phyloP scores from a whole-genome alignment of 2,329 filamentous ascomycete genomes.

The Penicillium sp. region DNA sequence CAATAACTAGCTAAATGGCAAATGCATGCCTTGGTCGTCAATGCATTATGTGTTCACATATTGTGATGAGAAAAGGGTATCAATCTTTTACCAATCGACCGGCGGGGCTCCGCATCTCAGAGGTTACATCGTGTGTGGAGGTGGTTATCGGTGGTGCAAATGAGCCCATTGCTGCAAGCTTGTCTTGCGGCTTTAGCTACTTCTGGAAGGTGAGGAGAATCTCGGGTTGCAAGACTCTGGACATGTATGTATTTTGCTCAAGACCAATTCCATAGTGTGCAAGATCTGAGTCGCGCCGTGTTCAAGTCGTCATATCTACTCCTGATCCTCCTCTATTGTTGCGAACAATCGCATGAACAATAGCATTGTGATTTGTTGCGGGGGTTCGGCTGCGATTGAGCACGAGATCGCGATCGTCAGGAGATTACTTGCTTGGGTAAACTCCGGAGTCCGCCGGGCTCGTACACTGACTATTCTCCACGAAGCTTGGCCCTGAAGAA shows the following conservation, averaged over 20 bases:
- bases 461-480: background rate
- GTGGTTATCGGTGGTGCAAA: constrained; percentile 10
- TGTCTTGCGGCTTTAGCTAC: background rate
- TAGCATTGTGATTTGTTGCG: background rate
- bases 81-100: background rate
- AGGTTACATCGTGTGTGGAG: constrained; percentile 13
- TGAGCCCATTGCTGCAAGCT: background rate
- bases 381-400: background rate
- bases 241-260: too few relatives aligned
- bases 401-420: constrained; percentile 1
- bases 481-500: constrained; percentile 13
- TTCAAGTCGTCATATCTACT: background rate
- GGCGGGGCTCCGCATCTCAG: constrained; percentile 13
- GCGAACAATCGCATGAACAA: background rate
- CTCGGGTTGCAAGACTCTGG: too few relatives aligned
- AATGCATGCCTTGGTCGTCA: background rate
- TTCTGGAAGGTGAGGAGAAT: background rate
- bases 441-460: constrained; percentile 13
- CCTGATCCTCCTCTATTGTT: too few relatives aligned
- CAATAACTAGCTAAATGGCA: background rate
- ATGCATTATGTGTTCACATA: background rate
- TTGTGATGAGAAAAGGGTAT: background rate
- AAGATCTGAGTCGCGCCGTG: too few relatives aligned
- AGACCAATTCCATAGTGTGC: background rate
- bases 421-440: constrained; percentile 3